Conservation (phyloP, 768 basidiomycete genomes). For the Boletus sp. region DNA sequence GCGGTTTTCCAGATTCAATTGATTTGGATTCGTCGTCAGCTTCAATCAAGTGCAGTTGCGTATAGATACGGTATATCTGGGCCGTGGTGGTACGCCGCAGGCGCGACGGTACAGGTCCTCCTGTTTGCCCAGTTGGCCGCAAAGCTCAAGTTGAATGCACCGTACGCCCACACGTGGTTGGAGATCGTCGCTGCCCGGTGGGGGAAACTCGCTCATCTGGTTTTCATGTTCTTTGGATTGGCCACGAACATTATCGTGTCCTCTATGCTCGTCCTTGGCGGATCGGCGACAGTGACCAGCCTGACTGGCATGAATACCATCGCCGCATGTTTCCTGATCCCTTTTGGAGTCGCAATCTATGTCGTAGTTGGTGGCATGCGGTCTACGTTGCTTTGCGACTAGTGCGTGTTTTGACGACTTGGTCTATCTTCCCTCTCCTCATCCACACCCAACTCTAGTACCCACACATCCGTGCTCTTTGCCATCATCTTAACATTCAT, state of each 20-base stretch:
- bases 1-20: not conserved
- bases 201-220: slow-evolving; percentile 73
- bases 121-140: slow-evolving; percentile 91
- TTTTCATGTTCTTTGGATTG: slow-evolving; percentile 92
- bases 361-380: slow-evolving; percentile 87
- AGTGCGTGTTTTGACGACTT: slow-evolving; percentile 44
- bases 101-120: slow-evolving; percentile 84
- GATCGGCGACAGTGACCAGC: slow-evolving; percentile 82
- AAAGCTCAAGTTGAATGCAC: slow-evolving; percentile 89
- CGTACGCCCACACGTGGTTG: slow-evolving; percentile 82
- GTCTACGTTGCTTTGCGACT: slow-evolving; percentile 81
- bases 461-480: slow-evolving; percentile 84
- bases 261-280: slow-evolving; percentile 76
- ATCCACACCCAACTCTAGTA: slow-evolving; percentile 41
- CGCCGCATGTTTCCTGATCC: slow-evolving; percentile 89
- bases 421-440: not conserved
- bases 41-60: slow-evolving; percentile 80
- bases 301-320: slow-evolving; percentile 89
- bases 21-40: slow-evolving; percentile 31
- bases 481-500: slow-evolving; percentile 75
- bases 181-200: slow-evolving; percentile 82
- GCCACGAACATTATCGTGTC: slow-evolving; percentile 92
- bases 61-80: slow-evolving; percentile 85
- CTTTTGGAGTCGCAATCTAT: slow-evolving; percentile 83
- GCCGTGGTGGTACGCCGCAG: slow-evolving; percentile 89